phyloP scores from a whole-genome alignment of 2,329 filamentous ascomycete species.

The Cladosporium velox region DNA sequence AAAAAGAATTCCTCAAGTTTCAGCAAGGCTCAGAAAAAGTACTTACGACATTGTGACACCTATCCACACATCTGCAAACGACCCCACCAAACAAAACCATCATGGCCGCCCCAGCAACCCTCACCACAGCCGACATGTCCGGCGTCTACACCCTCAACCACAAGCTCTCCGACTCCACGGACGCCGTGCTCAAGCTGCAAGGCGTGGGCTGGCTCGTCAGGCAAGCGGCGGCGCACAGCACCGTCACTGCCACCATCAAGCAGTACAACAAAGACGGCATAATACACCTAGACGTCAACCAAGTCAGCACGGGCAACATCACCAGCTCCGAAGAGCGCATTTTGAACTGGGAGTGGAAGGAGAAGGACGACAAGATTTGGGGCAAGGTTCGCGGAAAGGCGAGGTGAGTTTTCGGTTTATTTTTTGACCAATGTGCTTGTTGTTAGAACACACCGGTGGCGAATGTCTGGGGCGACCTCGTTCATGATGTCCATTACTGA shows the following conservation, averaged over 20 bases:
- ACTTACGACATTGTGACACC: no score
- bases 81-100: neutral
- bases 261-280: conserved; percentile 49
- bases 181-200: conserved; percentile 67
- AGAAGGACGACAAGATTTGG: conserved; percentile 78
- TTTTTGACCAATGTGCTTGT: neutral
- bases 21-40: no score
- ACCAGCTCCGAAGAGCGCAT: conserved; percentile 62
- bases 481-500: neutral
- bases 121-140: conserved; percentile 67
- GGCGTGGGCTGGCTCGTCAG: conserved; percentile 43
- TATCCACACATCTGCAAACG: no score
- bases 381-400: conserved; percentile 65
- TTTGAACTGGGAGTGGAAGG: conserved; percentile 61
- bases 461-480: neutral
- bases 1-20: no score
- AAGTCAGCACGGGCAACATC: conserved; percentile 70
- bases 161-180: conserved; percentile 66
- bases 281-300: conserved; percentile 53
- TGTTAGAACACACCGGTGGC: neutral
- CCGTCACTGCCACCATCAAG: conserved; percentile 64
- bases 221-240: conserved; percentile 65
- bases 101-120: conserved; percentile 72
- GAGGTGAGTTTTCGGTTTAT: conserved; percentile 38
- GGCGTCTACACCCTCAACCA: conserved; percentile 78